phyloP scores from a whole-genome alignment of 257 asterid genomes.

The Capsicum pubescens region DNA sequence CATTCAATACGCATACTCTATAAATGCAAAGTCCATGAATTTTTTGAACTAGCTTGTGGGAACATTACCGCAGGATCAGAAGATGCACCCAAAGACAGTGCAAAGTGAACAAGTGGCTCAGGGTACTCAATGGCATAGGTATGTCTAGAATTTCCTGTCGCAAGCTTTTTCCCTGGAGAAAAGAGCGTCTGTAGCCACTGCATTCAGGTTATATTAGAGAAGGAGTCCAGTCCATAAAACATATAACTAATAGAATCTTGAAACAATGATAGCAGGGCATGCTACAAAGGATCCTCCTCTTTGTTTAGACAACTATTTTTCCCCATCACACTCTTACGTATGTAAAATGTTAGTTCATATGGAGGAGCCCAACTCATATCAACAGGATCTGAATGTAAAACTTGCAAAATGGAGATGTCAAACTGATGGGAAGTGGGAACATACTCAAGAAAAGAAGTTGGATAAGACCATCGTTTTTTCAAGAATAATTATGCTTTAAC shows the following conservation, averaged over 20 bases:
- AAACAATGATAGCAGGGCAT: neutral
- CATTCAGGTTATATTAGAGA: slow-evolving; percentile 36
- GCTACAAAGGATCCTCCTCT: neutral
- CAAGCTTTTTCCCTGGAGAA: slow-evolving; percentile 76
- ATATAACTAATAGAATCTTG: neutral
- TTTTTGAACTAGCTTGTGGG: slow-evolving; percentile 10
- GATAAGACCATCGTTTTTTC: neutral
- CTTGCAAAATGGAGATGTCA: slow-evolving; percentile 3
- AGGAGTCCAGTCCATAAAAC: neutral
- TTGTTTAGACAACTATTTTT: neutral
- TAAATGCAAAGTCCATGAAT: neutral
- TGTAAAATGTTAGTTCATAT: neutral
- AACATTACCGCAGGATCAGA: slow-evolving; percentile 78
- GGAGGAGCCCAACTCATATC: neutral
- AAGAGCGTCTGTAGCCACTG: slow-evolving; percentile 87
- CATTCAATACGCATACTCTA: neutral
- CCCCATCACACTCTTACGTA: neutral
- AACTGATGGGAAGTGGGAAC: slow-evolving; percentile 2
- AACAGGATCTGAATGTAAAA: slow-evolving; percentile 2
- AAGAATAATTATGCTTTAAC: slow-evolving; percentile 7
- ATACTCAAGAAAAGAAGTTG: neutral
- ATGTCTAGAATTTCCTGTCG: slow-evolving; percentile 55
- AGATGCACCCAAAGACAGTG: slow-evolving; percentile 78
- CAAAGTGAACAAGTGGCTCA: slow-evolving; percentile 89
- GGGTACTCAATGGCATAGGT: slow-evolving; percentile 76